Base-by-base conservation (phyloP, 83 land plant genomes). In the Isoetes engelmannii region DNA sequence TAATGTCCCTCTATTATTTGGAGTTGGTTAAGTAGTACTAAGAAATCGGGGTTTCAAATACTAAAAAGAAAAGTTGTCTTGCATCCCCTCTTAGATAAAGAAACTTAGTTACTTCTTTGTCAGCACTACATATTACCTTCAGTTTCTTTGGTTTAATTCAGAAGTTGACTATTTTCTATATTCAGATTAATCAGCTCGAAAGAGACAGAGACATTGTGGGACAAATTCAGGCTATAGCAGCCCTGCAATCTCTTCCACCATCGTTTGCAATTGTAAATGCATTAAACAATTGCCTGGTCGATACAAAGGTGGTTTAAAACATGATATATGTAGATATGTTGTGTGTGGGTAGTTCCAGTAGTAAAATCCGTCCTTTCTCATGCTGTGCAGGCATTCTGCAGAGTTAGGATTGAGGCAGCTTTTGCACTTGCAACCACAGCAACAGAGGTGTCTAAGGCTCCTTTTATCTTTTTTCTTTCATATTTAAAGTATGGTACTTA, bases 141-240 rank as follows among this genome's bases (percentile, higher is more conserved):
- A 28, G 37, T 28, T 28, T 28, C 37, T n/a, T n/a, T n/a, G n/a
- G n/a, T n/a, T n/a, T n/a, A n/a, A n/a, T n/a, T 28, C 37, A 28
- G 37, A 28, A 0, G 37, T 28, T 28, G 37, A 28, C 37, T 64
- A 12, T 3, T 37, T 21, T 63, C 19, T 69, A 7, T 17, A 49
- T 50, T 18, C 84, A 93, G 98, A 90, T 94, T 46, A 91, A 91
- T 72, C 99, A 94, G 65, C 67, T 94, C 58, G 99, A 90, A 83
- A 94, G 84, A 67, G 99, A 94, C 58, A 91, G 84, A 57, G 99
- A 94, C 77, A 93, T 88, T 12, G 84, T 90, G 50, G 98, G 90
- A 46, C 97, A 94, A 74, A 48, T 84, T 21, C 90, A 90, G 74
- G 98, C 98, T 63, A 88, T 94, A 57, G 68, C 76, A 50, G 76